Evolutionary conservation across 345 rosid species (phyloP).

Genomic region (Trapa bicornis): DNA sequence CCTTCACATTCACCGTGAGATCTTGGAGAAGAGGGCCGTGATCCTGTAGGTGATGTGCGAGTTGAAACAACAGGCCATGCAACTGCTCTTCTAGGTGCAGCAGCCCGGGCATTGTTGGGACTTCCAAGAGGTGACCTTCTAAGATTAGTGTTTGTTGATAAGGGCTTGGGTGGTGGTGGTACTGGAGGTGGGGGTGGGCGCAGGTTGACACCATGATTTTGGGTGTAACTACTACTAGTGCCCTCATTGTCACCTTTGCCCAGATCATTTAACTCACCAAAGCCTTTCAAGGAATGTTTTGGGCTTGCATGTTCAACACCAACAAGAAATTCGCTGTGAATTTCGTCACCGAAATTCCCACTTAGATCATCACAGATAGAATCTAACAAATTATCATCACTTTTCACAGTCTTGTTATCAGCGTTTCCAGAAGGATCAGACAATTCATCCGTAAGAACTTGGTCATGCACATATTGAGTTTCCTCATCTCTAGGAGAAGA

Average conservation of each 20-base stretch:
- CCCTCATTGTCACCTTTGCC: slow-evolving; percentile 46
- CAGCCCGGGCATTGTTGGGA: slow-evolving; percentile 43
- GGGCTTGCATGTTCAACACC: slow-evolving; percentile 27
- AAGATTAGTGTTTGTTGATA: slow-evolving; percentile 28
- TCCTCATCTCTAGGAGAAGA: slow-evolving; percentile 53
- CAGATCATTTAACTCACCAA: slow-evolving; percentile 26
- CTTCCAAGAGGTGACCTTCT: slow-evolving; percentile 41
- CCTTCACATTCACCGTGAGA: slow-evolving; percentile 87
- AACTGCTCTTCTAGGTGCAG: slow-evolving; percentile 52
- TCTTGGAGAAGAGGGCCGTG: slow-evolving; percentile 95
- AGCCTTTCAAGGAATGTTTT: slow-evolving; percentile 21
- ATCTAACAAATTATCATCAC: slow-evolving; percentile 32
- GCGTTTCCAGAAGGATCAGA: slow-evolving; percentile 29
- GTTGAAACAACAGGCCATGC: slow-evolving; percentile 68
- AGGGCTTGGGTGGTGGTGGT: slow-evolving; percentile 81
- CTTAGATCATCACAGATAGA: slow-evolving; percentile 16
- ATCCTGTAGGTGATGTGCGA: slow-evolving; percentile 71
- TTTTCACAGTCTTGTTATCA: slow-evolving; percentile 29
- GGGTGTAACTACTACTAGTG: slow-evolving; percentile 29
- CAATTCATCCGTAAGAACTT: slow-evolving; percentile 33
- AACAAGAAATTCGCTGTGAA: slow-evolving; percentile 19
- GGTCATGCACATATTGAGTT: slow-evolving; percentile 34
- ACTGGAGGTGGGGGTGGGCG: slow-evolving; percentile 69
- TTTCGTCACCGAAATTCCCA: slow-evolving; percentile 27
- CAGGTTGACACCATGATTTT: neutral